A percentile compares a stretch with the other conserved stretches of the same genome.
These are phyloP conservation scores for Backusella macrospora DNA, from an alignment of 192 early-diverging fungal species.

Conservation along the genomic window DNA sequence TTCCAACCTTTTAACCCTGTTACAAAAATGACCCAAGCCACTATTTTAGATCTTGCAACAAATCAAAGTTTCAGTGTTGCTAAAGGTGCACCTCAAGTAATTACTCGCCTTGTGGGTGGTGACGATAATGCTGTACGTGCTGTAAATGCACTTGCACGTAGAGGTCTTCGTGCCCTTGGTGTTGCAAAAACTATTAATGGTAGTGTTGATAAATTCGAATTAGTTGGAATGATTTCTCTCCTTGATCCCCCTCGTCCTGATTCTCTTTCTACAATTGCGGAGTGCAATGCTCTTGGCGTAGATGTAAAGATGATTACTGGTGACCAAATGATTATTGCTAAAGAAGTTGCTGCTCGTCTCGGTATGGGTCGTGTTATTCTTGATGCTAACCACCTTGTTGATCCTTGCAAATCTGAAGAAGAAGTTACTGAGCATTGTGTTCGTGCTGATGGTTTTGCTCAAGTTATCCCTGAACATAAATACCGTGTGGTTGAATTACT, in stretches of 20 bases:
- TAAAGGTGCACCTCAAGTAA: slow-evolving; percentile 90
- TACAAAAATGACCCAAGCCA: slow-evolving; percentile 92
- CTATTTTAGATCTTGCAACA: slow-evolving; percentile 75
- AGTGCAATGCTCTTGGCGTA: slow-evolving; percentile 85
- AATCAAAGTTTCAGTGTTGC: slow-evolving; percentile 77
- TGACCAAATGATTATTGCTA: slow-evolving; percentile 94
- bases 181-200: slow-evolving; percentile 80
- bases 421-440: slow-evolving; percentile 81
- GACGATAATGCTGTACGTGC: slow-evolving; percentile 73
- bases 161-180: slow-evolving; percentile 91
- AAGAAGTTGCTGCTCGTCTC: slow-evolving; percentile 87
- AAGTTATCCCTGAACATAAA: slow-evolving; percentile 99
- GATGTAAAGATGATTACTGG: slow-evolving; percentile 97
- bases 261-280: slow-evolving; percentile 82
- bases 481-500: slow-evolving; percentile 95
- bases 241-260: slow-evolving; percentile 90
- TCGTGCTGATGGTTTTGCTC: slow-evolving; percentile 94
- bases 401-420: slow-evolving; percentile 76
- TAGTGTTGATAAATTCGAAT: slow-evolving; percentile 66
- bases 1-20: slow-evolving; percentile 95
- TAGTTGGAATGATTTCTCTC: slow-evolving; percentile 91
- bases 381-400: slow-evolving; percentile 84
- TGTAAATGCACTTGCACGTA: slow-evolving; percentile 73
- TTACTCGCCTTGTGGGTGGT: slow-evolving; percentile 70
- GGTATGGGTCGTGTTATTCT: slow-evolving; percentile 93